A percentile compares a stretch with the other conserved stretches of the same genome.
These are phyloP conservation scores for Rhodotorula taiwanensis DNA, from an alignment of 768 basidiomycete species.

Conservation along the genomic window DNA sequence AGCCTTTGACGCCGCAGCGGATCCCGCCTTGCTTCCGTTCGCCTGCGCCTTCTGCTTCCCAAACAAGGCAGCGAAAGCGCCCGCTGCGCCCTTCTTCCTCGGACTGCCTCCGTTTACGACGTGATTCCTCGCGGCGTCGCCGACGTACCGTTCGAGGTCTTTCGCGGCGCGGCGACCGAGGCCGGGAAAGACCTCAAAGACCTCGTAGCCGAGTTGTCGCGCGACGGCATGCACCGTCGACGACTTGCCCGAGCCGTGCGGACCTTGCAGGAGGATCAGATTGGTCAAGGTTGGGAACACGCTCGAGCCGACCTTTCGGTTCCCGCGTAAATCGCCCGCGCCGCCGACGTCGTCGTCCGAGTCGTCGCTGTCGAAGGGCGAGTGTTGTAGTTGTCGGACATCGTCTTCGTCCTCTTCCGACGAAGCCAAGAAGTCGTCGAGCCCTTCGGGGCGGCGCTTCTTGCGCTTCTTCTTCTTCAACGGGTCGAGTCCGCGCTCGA, in stretches of 20 bases:
- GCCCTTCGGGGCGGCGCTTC: conserved; percentile 3
- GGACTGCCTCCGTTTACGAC: conserved; percentile 50
- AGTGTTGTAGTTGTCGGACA: conserved; percentile 55
- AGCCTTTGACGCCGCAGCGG: not conserved
- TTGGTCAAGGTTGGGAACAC: conserved; percentile 57
- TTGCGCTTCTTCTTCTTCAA: conserved; percentile 27
- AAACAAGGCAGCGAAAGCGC: conserved; percentile 22
- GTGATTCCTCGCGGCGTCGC: conserved; percentile 91
- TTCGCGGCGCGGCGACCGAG: conserved; percentile 79
- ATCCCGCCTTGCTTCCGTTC: not conserved
- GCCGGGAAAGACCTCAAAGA: conserved; percentile 95
- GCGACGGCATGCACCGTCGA: conserved; percentile 89
- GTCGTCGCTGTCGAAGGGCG: conserved; percentile 14
- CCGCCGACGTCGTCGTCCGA: not conserved
- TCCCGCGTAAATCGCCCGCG: conserved; percentile 44
- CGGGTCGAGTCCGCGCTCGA: conserved; percentile 20
- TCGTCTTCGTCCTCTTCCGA: conserved; percentile 46
- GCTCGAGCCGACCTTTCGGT: conserved; percentile 27
- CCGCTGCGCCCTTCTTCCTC: conserved; percentile 16
- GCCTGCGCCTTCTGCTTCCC: not conserved
- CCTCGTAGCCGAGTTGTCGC: conserved; percentile 85
- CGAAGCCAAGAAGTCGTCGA: conserved; percentile 30
- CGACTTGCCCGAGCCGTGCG: conserved; percentile 80
- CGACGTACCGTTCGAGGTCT: conserved; percentile 70
- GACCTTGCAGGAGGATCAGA: conserved; percentile 76